A percentile compares a stretch with the other conserved stretches of the same genome.
Evolutionary conservation across 495 filamentous ascomycete species (phyloP).

Genomic region (Patellaria atrata): DNA sequence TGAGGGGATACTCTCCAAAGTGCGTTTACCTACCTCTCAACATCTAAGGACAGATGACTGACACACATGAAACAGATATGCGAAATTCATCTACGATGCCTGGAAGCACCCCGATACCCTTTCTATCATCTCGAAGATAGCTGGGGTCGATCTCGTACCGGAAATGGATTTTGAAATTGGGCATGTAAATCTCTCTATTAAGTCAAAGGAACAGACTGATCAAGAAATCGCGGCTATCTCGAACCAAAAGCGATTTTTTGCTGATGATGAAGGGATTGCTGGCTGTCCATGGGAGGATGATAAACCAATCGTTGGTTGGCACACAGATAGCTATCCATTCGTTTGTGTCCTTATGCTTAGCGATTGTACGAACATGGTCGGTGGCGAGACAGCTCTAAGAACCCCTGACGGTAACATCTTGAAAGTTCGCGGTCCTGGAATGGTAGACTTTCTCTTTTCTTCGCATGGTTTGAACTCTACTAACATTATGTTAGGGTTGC

Average conservation of each 20-base stretch:
- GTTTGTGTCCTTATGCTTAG: constrained; percentile 67
- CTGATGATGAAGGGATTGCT: constrained; percentile 34
- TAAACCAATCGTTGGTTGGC: constrained; percentile 56
- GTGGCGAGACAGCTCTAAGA: constrained; percentile 54
- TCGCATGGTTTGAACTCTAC: not conserved
- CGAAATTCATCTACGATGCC: constrained; percentile 54
- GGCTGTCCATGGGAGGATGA: constrained; percentile 45
- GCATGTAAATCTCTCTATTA: constrained; percentile 55
- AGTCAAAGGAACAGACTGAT: constrained; percentile 38
- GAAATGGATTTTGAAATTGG: constrained; percentile 62
- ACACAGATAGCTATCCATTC: constrained; percentile 62
- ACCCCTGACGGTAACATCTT: constrained; percentile 46
- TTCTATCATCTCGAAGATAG: constrained; percentile 49
- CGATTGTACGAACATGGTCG: constrained; percentile 54
- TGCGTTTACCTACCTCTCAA: constrained; percentile 27
- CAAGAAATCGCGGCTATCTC: constrained; percentile 30
- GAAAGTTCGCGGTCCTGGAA: constrained; percentile 54
- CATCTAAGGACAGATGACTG: constrained; percentile 1
- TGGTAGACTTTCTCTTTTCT: constrained; percentile 30
- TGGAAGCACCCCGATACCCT: constrained; percentile 55
- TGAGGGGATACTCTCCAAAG: constrained; percentile 56
- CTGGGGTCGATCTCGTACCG: constrained; percentile 59
- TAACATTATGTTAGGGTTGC: constrained; percentile 37
- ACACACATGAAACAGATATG: constrained; percentile 30
- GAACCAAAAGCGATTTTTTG: constrained; percentile 27